Evolutionary conservation across 2,329 filamentous ascomycete species (phyloP).

Genomic region (Cladosporium velox): DNA sequence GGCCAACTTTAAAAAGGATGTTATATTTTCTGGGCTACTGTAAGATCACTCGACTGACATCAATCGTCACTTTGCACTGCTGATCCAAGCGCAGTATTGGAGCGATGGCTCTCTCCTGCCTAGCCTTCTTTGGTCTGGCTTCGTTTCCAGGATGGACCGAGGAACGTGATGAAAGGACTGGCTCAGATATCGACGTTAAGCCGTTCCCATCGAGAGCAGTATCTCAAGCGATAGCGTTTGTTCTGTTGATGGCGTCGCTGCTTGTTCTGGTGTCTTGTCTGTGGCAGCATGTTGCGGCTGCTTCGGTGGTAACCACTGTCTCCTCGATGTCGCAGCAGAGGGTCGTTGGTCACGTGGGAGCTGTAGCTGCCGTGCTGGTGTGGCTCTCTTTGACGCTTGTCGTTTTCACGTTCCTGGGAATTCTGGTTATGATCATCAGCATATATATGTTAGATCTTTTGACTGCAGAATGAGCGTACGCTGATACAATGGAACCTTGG

Average conservation of each 20-base stretch:
- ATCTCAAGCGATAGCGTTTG: neutral
- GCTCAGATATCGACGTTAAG: slow-evolving; percentile 23
- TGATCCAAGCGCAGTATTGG: slow-evolving; percentile 5
- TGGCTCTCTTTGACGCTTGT: slow-evolving; percentile 21
- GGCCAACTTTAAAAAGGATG: slow-evolving; percentile 4
- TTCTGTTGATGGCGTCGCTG: slow-evolving; percentile 9
- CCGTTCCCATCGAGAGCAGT: slow-evolving; percentile 22
- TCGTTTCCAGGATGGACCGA: slow-evolving; percentile 23
- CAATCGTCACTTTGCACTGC: neutral
- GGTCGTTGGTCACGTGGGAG: slow-evolving; percentile 20
- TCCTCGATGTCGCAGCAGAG: slow-evolving; percentile 10
- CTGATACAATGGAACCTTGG: neutral
- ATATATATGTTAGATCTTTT: neutral
- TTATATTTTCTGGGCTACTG: slow-evolving; percentile 21
- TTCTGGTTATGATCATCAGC: slow-evolving; percentile 11
- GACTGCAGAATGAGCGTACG: neutral
- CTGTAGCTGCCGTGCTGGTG: slow-evolving; percentile 17
- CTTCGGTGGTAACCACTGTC: slow-evolving; percentile 20
- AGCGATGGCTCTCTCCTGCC: slow-evolving; percentile 19
- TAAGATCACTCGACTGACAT: neutral
- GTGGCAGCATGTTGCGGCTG: slow-evolving; percentile 27
- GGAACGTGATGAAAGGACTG: slow-evolving; percentile 20
- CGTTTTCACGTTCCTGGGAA: slow-evolving; percentile 9
- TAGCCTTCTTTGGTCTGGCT: slow-evolving; percentile 19
- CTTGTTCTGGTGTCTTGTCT: slow-evolving; percentile 23